Conservation (phyloP, 2,329 filamentous ascomycete species). For the Geoglossum cookeanum region DNA sequence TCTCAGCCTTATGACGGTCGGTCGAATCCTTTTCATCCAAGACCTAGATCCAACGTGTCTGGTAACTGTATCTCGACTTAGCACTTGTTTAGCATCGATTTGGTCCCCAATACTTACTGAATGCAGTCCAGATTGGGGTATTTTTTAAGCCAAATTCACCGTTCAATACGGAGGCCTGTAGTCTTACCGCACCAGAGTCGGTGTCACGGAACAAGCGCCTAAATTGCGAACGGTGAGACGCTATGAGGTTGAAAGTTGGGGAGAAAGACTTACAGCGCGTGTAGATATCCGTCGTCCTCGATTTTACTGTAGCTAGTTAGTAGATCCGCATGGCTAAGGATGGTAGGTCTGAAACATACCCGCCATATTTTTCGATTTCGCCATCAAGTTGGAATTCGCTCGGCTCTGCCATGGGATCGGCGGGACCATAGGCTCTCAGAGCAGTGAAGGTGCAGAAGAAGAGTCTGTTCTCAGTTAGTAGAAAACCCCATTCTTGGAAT, state of each 20-base stretch:
- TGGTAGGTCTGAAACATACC: neutral
- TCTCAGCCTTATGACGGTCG: neutral
- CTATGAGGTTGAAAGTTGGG: conserved; percentile 34
- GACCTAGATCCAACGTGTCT: conserved; percentile 2
- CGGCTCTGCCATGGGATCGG: neutral
- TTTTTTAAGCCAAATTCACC: conserved; percentile 31
- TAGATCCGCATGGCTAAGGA: neutral
- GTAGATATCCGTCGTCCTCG: conserved; percentile 5
- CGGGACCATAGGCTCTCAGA: neutral
- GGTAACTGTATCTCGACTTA: neutral
- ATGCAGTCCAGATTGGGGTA: conserved; percentile 42
- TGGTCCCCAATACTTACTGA: conserved; percentile 23
- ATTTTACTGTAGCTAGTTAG: conserved; percentile 2
- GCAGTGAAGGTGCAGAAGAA: conserved; percentile 3
- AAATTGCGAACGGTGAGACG: conserved; percentile 27
- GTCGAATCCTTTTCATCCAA: neutral
- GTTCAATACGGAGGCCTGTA: conserved; percentile 37
- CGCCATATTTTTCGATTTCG: conserved; percentile 1
- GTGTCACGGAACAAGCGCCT: conserved; percentile 30
- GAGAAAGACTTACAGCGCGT: conserved; percentile 25
- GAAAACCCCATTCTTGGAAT: neutral
- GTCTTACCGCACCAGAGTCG: conserved; percentile 29
- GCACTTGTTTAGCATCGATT: neutral
- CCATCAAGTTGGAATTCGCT: neutral
- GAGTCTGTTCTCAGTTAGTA: neutral